These are phyloP conservation scores for Trypanosoma caninum DNA, from an alignment of 208 protist genomes.

Conservation along the genomic window DNA sequence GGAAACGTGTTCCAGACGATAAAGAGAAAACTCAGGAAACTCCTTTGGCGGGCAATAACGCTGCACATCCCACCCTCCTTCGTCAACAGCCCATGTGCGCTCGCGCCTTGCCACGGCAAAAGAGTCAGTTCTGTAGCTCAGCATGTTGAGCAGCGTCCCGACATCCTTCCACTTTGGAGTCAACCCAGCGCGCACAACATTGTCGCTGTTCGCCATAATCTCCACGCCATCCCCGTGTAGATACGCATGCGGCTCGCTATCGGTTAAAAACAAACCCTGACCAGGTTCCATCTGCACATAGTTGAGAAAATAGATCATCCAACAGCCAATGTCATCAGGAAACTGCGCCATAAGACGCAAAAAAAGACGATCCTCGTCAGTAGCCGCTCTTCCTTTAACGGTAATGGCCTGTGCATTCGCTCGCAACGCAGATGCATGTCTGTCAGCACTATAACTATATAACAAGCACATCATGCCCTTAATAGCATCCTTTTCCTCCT, in stretches of 20 bases:
- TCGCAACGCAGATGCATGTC: slow-evolving; percentile 41
- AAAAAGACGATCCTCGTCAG: slow-evolving; percentile 75
- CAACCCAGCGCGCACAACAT: slow-evolving; percentile 96
- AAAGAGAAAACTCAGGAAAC: slow-evolving; percentile 86
- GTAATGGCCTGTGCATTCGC: slow-evolving; percentile 47
- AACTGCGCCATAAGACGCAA: slow-evolving; percentile 89
- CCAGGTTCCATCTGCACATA: slow-evolving; percentile 92
- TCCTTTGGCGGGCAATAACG: slow-evolving; percentile 70
- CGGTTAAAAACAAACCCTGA: slow-evolving; percentile 94
- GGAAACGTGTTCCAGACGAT: slow-evolving; percentile 50
- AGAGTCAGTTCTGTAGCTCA: slow-evolving; percentile 82
- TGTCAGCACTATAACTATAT: slow-evolving; percentile 40
- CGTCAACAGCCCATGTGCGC: slow-evolving; percentile 26
- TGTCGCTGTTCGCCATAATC: slow-evolving; percentile 97
- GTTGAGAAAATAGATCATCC: slow-evolving; percentile 98
- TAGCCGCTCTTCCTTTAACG: slow-evolving; percentile 23
- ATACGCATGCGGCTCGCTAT: slow-evolving; percentile 98
- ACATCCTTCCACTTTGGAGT: slow-evolving; percentile 98
- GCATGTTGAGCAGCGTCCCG: slow-evolving; percentile 90
- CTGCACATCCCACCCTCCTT: slow-evolving; percentile 69
- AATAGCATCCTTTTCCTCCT: slow-evolving; percentile 44
- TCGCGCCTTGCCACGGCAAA: slow-evolving; percentile 53
- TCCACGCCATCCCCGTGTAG: slow-evolving; percentile 95
- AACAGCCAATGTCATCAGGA: slow-evolving; percentile 96
- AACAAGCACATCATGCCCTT: slow-evolving; percentile 65